Evolutionary conservation across 345 rosid genomes (phyloP).

Genomic region (Eucalyptus leucophloia): DNA sequence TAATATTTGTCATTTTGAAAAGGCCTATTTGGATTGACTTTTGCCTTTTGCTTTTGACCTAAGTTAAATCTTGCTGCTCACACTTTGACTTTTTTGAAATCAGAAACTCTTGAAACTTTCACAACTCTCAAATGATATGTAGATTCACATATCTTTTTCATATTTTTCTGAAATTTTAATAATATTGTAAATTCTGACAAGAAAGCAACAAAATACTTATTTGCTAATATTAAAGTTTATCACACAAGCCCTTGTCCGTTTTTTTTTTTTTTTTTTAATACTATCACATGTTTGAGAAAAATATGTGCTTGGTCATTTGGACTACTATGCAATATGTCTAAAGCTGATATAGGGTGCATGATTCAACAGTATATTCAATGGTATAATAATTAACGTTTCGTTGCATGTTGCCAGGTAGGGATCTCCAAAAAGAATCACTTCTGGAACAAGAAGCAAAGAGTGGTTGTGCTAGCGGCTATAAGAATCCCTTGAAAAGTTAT

Average conservation of each 20-base stretch:
- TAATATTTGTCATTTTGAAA: background rate
- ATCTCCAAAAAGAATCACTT: background rate
- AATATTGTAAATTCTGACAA: background rate
- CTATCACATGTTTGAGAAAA: background rate
- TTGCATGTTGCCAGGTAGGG: slow-evolving; percentile 5
- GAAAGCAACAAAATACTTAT: background rate
- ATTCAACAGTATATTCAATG: background rate
- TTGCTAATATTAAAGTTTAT: background rate
- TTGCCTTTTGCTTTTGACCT: background rate
- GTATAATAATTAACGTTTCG: background rate
- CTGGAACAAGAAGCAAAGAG: background rate
- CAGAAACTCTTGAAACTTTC: background rate
- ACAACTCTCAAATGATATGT: background rate
- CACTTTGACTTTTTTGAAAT: background rate
- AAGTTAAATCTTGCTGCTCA: background rate
- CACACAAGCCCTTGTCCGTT: background rate
- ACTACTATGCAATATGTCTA: background rate
- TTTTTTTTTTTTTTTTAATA: background rate
- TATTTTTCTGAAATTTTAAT: background rate
- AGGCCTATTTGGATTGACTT: background rate
- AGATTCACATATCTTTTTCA: background rate
- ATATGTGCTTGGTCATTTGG: background rate
- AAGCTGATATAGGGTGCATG: background rate
- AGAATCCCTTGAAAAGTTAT: background rate
- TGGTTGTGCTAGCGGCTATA: background rate